Conservation (phyloP, 768 basidiomycete genomes). For the Lactarius akahatsu region DNA sequence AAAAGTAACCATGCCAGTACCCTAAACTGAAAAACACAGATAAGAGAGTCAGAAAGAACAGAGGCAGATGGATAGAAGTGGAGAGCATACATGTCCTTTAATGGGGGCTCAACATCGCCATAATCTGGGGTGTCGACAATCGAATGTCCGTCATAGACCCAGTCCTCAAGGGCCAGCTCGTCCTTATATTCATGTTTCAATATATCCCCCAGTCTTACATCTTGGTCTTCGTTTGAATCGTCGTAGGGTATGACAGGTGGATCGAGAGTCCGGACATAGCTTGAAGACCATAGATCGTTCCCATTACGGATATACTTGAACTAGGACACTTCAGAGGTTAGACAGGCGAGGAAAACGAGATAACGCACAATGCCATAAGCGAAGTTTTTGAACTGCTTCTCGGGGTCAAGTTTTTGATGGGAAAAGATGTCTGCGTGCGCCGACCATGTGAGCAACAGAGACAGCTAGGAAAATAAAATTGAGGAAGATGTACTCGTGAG, state of each 20-base stretch:
- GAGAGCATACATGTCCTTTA: slow-evolving; percentile 16
- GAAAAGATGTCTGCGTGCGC: slow-evolving; percentile 26
- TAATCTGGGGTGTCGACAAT: slow-evolving; percentile 3
- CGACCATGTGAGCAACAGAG: neutral
- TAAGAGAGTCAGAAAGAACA: neutral
- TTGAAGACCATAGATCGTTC: neutral
- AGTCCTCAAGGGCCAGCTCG: slow-evolving; percentile 5
- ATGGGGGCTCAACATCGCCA: slow-evolving; percentile 7
- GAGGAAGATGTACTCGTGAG: slow-evolving; percentile 10
- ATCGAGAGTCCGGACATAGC: slow-evolving; percentile 1
- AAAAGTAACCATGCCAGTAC: slow-evolving; percentile 25
- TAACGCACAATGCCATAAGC: slow-evolving; percentile 29
- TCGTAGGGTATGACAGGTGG: slow-evolving; percentile 1
- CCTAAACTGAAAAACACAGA: slow-evolving; percentile 11
- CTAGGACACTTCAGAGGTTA: too few relatives aligned
- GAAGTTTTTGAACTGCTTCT: slow-evolving; percentile 30
- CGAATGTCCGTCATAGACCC: slow-evolving; percentile 22
- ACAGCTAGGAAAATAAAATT: too few relatives aligned
- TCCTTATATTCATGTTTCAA: slow-evolving; percentile 6
- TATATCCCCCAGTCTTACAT: slow-evolving; percentile 12
- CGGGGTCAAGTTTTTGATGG: slow-evolving; percentile 30
- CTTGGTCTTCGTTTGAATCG: slow-evolving; percentile 18
- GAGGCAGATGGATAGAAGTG: neutral
- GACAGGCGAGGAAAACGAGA: neutral
- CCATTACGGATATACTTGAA: too few relatives aligned